These are phyloP conservation scores for Neophaeococcomyces mojaviensis DNA, from an alignment of 2,329 filamentous ascomycete species.

Conservation along the genomic window DNA sequence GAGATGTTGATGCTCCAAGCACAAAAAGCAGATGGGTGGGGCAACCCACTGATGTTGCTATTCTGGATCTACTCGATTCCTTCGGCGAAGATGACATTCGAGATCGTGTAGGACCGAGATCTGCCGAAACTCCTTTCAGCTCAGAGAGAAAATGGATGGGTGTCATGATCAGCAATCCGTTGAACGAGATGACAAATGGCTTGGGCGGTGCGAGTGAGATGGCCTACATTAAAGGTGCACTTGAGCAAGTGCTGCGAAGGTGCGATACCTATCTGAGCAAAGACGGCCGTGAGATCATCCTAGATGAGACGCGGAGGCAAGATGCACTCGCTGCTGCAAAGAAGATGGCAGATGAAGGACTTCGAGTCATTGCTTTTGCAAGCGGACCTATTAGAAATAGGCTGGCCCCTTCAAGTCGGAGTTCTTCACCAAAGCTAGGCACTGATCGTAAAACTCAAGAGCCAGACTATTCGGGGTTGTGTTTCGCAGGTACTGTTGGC, in stretches of 20 bases:
- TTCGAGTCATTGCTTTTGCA: conserved; percentile 87
- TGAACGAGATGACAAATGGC: conserved; percentile 42
- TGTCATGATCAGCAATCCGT: conserved; percentile 61
- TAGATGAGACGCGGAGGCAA: conserved; percentile 68
- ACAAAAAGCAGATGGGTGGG: conserved; percentile 87
- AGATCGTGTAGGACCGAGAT: conserved; percentile 72
- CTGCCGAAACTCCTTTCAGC: conserved; percentile 86
- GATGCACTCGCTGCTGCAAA: conserved; percentile 75
- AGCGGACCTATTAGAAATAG: conserved; percentile 61
- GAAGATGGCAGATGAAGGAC: conserved; percentile 76
- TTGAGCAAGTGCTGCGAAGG: conserved; percentile 76
- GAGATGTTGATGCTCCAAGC: conserved; percentile 52
- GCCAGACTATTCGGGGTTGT: conserved; percentile 68
- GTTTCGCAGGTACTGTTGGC: conserved; percentile 85
- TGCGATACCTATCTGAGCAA: conserved; percentile 86
- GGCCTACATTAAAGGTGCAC: conserved; percentile 90
- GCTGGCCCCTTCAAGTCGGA: conserved; percentile 43
- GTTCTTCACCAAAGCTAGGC: conserved; percentile 35
- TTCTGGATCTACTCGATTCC: conserved; percentile 83
- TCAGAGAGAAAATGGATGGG: conserved; percentile 99
- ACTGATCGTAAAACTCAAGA: conserved; percentile 46
- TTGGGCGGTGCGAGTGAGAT: conserved; percentile 61
- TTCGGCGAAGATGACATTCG: conserved; percentile 89
- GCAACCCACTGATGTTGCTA: conserved; percentile 95
- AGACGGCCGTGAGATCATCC: conserved; percentile 75